Evolutionary conservation across 164 flowering plant species (phyloP), one percentile per base, ranked within the genome.

Genomic region (Amborella trichopoda): DNA sequence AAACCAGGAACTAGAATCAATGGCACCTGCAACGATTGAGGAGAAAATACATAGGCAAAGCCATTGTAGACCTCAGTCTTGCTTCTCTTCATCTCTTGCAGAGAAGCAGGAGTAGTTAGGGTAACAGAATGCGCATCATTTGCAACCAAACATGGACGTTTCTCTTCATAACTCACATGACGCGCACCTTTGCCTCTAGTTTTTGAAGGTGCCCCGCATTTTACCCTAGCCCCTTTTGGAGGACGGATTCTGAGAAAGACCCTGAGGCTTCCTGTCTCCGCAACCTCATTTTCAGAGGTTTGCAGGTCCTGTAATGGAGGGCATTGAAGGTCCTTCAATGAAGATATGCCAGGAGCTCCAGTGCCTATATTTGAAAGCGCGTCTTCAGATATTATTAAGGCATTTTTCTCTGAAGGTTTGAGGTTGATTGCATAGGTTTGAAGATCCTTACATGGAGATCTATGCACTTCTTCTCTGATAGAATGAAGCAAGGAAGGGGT

Each of bases 21-120:
- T n/a, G n/a, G n/a, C n/a, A 84, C 97, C 94, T 89, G 97, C 21
- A 75, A 48, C 1, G 91, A 66, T 27, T 83, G 81, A 1, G 76
- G 40, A 0, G 73, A 17, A 46, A 90, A 90, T 0, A 90, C 95
- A 38, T 67, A 72, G 37, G 73, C 71, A 56, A 86, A 90, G 6
- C 97, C 97, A 47, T 69, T 74, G 42, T 77, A 90, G 1, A 69
- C 67, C 56, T 79, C 97, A 0, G 81, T 59, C 44, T 80, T 89
- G 2, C 55, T 52, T 32, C 95, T 68, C 54, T 73, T 77, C 9
- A 67, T 6, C 16, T 75, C 86, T 28, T 60, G 71, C 54, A 75
- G 27, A 0, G 50, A 47, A 17, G 30, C 20, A 3, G 94, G 91
- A 4, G 83, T 74, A 1, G 68, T 50, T 19, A 87, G 53, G 0